Evolutionary conservation across 805 yeast species (phyloP).

Genomic region (Candida montana): DNA sequence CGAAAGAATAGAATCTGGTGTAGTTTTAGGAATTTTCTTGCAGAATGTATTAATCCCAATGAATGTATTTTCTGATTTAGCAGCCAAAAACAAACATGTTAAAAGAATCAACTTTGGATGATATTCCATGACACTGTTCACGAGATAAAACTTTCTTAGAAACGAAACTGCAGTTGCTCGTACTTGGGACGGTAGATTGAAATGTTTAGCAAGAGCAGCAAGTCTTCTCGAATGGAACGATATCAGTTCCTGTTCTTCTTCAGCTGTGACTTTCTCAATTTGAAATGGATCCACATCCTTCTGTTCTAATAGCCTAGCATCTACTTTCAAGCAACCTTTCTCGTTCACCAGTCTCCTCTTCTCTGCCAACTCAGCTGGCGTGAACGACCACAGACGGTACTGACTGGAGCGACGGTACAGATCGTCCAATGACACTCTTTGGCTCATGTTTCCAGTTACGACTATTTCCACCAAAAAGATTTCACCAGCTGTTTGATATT

Average conservation of each 20-base stretch:
- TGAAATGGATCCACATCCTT: constrained; percentile 28
- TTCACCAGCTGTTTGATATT: too few species aligned
- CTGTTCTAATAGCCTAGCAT: constrained; percentile 29
- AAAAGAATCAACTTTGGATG: constrained; percentile 82
- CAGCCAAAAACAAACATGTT: constrained; percentile 83
- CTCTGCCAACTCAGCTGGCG: constrained; percentile 47
- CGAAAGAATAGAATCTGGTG: constrained; percentile 62
- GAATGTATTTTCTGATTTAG: constrained; percentile 88
- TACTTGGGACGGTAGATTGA: constrained; percentile 84
- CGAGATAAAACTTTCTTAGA: constrained; percentile 73
- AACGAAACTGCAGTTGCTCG: constrained; percentile 81
- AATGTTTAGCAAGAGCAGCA: constrained; percentile 61
- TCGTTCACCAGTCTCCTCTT: constrained; percentile 47
- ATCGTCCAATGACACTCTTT: constrained; percentile 69
- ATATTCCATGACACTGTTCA: constrained; percentile 77
- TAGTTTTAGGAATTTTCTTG: constrained; percentile 60
- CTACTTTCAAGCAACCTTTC: constrained; percentile 38
- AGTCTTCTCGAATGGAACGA: constrained; percentile 69
- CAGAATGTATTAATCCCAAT: constrained; percentile 80
- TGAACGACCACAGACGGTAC: constrained; percentile 80
- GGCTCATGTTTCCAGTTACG: constrained; percentile 9
- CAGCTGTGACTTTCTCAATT: constrained; percentile 40
- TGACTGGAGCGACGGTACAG: constrained; percentile 84
- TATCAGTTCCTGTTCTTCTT: constrained; percentile 69
- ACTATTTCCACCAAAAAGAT: too few species aligned